Conservation (phyloP, 2,329 filamentous ascomycete genomes). For the Teratosphaeria nubilosa region DNA sequence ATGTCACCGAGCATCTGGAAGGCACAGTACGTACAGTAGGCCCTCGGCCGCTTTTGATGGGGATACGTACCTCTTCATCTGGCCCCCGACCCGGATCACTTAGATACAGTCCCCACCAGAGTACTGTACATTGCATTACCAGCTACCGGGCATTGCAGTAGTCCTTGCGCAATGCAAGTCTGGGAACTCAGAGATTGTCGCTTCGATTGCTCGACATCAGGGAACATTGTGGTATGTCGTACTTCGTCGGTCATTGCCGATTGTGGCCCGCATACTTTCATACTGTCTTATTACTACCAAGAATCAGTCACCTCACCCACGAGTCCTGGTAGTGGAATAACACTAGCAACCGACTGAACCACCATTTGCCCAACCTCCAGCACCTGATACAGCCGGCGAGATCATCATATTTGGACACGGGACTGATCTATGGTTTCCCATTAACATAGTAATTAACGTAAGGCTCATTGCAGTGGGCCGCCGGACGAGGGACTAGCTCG, state of each 20-base stretch:
- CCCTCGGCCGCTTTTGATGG: neutral
- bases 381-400: neutral
- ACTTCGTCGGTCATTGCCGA: neutral
- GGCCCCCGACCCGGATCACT: neutral
- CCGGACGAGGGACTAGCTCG: neutral
- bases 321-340: neutral
- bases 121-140: neutral
- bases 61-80: neutral
- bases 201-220: neutral
- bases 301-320: neutral
- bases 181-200: neutral
- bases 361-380: neutral
- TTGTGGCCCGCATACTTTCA: neutral
- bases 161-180: neutral
- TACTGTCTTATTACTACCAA: neutral
- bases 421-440: neutral
- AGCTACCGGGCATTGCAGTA: neutral
- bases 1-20: neutral
- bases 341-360: neutral
- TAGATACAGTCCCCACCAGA: neutral
- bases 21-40: neutral
- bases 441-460: neutral
- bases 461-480: neutral
- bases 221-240: neutral
- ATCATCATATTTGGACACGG: neutral